These are phyloP conservation scores for Phaeomoniella chlamydospora DNA, from an alignment of 2,329 filamentous ascomycete genomes.

Conservation along the genomic window DNA sequence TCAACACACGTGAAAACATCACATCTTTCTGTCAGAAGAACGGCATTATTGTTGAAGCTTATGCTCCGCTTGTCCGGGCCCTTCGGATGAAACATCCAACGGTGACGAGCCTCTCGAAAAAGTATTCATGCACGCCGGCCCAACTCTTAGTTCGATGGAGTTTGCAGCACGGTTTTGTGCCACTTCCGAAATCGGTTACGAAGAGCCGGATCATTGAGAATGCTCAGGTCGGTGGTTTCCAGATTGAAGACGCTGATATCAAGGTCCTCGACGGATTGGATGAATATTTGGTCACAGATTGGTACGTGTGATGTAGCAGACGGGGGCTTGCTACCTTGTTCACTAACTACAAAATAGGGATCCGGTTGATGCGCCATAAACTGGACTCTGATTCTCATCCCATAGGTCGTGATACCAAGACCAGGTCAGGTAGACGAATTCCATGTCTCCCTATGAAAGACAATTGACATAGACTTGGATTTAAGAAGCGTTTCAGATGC, in stretches of 20 bases:
- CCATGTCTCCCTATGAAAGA: too few species aligned
- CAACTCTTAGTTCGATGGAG: conserved; percentile 70
- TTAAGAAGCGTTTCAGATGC: too few species aligned
- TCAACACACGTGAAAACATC: conserved; percentile 60
- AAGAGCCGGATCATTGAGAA: conserved; percentile 52
- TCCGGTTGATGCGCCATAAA: conserved; percentile 9
- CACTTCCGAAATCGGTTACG: conserved; percentile 57
- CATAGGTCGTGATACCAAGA: too few species aligned
- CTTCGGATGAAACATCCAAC: conserved; percentile 54
- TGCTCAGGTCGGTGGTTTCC: conserved; percentile 36
- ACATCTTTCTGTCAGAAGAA: conserved; percentile 50
- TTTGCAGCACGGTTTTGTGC: conserved; percentile 58
- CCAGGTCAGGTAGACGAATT: too few species aligned
- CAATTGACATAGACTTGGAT: too few species aligned
- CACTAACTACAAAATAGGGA: conserved; percentile 6
- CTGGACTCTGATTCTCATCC: too few species aligned
- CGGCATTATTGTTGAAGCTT: conserved; percentile 60
- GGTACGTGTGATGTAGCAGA: conserved; percentile 20
- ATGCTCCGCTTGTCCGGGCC: conserved; percentile 61
- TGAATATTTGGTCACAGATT: conserved; percentile 59
- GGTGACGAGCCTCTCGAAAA: conserved; percentile 46
- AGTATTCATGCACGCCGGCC: conserved; percentile 55
- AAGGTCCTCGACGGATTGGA: conserved; percentile 48
- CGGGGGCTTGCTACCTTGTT: not conserved
- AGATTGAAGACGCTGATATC: conserved; percentile 13